These are phyloP conservation scores for Magnolia officinalis DNA, from an alignment of 164 flowering plant genomes.

Conservation along the genomic window DNA sequence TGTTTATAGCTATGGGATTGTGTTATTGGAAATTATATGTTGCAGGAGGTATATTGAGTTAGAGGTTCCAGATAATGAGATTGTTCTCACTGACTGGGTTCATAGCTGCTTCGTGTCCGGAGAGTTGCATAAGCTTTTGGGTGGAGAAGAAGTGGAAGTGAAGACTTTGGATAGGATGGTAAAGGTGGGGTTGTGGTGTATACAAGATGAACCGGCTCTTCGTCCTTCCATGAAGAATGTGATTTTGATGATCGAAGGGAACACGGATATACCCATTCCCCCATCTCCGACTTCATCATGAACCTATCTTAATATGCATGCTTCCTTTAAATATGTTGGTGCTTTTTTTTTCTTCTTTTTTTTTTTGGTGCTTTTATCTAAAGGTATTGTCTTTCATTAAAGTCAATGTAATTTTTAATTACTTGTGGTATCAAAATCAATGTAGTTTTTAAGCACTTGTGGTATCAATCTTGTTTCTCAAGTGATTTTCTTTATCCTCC, in stretches of 20 bases:
- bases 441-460: no score
- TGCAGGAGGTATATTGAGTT: constrained; percentile 14
- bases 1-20: constrained; percentile 35
- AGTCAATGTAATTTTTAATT: no score
- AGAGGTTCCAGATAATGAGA: constrained; percentile 15
- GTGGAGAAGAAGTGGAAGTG: constrained; percentile 16
- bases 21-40: constrained; percentile 28
- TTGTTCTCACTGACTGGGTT: constrained; percentile 29
- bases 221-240: constrained; percentile 41
- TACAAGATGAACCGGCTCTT: constrained; percentile 31
- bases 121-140: constrained; percentile 13
- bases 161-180: constrained; percentile 22
- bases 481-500: no score
- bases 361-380: no score
- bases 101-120: constrained; percentile 21
- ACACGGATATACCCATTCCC: constrained; percentile 18
- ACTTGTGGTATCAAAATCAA: no score
- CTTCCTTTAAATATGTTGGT: no score
- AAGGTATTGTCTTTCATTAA: no score
- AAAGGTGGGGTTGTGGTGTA: constrained; percentile 34
- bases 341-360: no score
- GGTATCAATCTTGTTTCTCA: no score
- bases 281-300: neutral
- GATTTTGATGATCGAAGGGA: constrained; percentile 40
- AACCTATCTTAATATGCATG: no score